Base-by-base conservation (phyloP, 257 asterid genomes). In the Asclepias syriaca region DNA sequence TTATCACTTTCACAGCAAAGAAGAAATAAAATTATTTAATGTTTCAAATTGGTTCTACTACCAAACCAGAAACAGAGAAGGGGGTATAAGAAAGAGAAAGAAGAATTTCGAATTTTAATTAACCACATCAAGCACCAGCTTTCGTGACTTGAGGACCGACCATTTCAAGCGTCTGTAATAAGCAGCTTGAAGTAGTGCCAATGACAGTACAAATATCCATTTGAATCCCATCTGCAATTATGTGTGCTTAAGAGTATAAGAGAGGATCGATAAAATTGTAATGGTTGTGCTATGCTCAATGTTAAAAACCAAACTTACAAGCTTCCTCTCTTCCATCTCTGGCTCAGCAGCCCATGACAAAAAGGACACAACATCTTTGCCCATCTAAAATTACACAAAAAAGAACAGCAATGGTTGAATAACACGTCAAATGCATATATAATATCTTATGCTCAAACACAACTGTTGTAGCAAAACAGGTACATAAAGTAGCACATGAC, bases 291-390 rank as follows among this genome's bases (percentile, higher is more conserved):
- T 40, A 8, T 15, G 53, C 68, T 22, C 45, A 4, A 60, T 34
- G 66, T 24, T 55, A 34, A 53, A 39, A 6, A 11, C 67, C 49
- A 51, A 43, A 75, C 82, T 77, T 72, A 90, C 96, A 79, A 90
- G 88, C 78, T 90, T 90, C 48, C 96, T 81, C 80, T 90, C 96
- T 84, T 90, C 96, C 96, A 90, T 90, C 79, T 90, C 96, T 27
- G 96, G 96, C 85, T 90, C 92, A 0, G 96, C 95, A 53, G 96
- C 96, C 96, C 96, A 90, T 3, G 87, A 67, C 77, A 87, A 84
- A 77, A 87, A 90, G 63, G 96, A 68, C 60, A 87, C 92, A 0
- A 90, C 78, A 65, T 90, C 96, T 80, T 90, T 90, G 56, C 96
- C 96, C 96, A 90, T 90, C 96, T 90, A 82, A 18, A 73, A 74